These are phyloP conservation scores for Heliamphora exappendiculata DNA, from an alignment of 148 eudicot genomes.

Conservation along the genomic window DNA sequence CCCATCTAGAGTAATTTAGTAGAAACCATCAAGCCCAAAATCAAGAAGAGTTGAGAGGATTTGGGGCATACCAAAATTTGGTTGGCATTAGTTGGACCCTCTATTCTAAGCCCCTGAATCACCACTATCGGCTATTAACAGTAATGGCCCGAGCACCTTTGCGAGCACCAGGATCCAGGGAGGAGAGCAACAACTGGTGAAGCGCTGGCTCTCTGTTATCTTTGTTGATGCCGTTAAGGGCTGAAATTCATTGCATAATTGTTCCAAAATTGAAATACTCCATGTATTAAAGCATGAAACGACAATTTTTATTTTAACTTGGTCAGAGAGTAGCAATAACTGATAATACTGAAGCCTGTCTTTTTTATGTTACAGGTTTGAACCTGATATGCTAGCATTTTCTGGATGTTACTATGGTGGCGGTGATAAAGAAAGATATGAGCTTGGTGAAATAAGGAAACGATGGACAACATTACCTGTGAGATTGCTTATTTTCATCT, in stretches of 20 bases:
- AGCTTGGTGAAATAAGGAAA: conserved; percentile 86
- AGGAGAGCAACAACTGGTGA: too few species aligned
- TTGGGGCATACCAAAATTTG: too few species aligned
- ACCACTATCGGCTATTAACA: too few species aligned
- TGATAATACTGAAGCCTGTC: background rate
- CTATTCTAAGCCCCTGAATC: too few species aligned
- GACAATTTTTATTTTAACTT: conserved; percentile 3
- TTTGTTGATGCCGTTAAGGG: too few species aligned
- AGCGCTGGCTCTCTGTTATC: too few species aligned
- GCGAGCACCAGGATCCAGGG: too few species aligned
- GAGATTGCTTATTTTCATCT: conserved; percentile 36
- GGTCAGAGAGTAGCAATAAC: background rate
- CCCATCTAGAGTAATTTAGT: too few species aligned
- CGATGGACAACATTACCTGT: conserved; percentile 93
- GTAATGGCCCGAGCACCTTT: too few species aligned
- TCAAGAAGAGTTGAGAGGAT: too few species aligned
- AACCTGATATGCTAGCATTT: conserved; percentile 98
- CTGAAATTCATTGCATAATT: background rate
- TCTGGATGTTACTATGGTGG: conserved; percentile 99
- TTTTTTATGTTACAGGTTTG: conserved; percentile 52
- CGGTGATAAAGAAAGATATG: conserved; percentile 84
- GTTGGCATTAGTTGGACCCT: too few species aligned
- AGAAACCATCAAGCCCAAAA: too few species aligned
- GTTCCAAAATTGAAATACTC: background rate
- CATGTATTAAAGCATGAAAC: background rate